Base-by-base conservation (phyloP, 345 rosid species). In the Zanthoxylum bungeanum region DNA sequence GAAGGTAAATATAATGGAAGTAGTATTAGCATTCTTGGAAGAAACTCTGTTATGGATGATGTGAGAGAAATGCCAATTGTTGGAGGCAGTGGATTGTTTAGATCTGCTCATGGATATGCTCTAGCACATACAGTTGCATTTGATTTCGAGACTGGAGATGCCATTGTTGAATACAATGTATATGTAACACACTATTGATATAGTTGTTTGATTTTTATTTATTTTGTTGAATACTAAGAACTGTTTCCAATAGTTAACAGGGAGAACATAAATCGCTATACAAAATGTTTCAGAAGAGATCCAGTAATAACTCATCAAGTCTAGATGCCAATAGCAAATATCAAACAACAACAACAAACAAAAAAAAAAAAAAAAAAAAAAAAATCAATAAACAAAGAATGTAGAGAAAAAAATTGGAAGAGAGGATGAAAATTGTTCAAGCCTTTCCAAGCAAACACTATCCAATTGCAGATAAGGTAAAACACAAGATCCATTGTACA, bases 21-120 rank as follows among this genome's bases (percentile, higher is more conserved):
- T 62, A 80, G 81, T 61, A 69, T 79, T 17, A 79, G 79, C 28
- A 59, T 82, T 63, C 65, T 79, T 12, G 86, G 83, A 27, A 72
- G 77, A 58, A 83, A 76, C 52, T 46, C 25, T 0, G 79, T 76
- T 50, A 3, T 64, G 2, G 27, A 76, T 3, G 73, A 73, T 66
- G 72, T 76, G 30, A 83, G 83, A 69, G 84, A 83, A 62, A 80
- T 83, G 84, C 83, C 79, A 2, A 69, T 83, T 65, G 73, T 80
- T 62, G 87, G 87, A 53, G 87, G 83, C 3, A 73, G 81, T 55
- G 84, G 87, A 55, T 75, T 78, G 64, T 80, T 80, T 73, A 77
- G 84, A 60, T 71, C 70, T 60, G 81, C 81, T 51, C 66, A 70
- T 33, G 84, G 87, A 3, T 80, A 73, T 69, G 84, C 75, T 25